Conservation (phyloP, 2,329 filamentous ascomycete species). For the Rhynchosporium secalis region DNA sequence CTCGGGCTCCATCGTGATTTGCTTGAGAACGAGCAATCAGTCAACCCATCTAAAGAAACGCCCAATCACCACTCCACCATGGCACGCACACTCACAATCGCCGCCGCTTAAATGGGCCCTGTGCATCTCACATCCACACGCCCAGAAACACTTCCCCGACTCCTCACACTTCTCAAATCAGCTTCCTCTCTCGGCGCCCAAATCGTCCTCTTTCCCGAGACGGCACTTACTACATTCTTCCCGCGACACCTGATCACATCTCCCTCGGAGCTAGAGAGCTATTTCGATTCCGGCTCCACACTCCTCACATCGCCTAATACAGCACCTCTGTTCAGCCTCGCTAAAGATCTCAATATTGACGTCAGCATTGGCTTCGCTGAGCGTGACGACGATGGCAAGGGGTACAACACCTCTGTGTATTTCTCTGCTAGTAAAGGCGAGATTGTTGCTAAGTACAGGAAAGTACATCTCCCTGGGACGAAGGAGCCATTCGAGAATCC, state of each 20-base stretch:
- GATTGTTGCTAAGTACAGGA: conserved; percentile 54
- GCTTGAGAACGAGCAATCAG: neutral
- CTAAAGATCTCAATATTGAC: conserved; percentile 49
- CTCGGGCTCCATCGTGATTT: neutral
- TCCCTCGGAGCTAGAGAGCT: conserved; percentile 46
- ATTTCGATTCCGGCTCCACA: conserved; percentile 52
- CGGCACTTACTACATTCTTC: conserved; percentile 58
- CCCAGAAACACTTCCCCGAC: conserved; percentile 47
- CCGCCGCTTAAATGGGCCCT: conserved; percentile 55
- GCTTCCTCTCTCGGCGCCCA: conserved; percentile 48
- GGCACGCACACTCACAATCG: conserved; percentile 47
- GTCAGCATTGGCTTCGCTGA: conserved; percentile 56
- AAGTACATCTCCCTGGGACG: conserved; percentile 55
- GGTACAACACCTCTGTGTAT: conserved; percentile 54
- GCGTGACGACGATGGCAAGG: conserved; percentile 44
- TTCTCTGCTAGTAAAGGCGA: conserved; percentile 47
- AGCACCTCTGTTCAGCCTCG: conserved; percentile 50
- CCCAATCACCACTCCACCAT: conserved; percentile 30
- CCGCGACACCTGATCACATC: conserved; percentile 51
- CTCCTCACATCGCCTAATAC: conserved; percentile 46
- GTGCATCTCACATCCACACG: conserved; percentile 47
- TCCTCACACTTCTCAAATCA: conserved; percentile 50
- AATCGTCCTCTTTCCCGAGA: conserved; percentile 55
- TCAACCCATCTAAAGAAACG: neutral
- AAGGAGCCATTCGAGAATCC: conserved; percentile 51